A percentile compares a stretch with the other conserved stretches of the same genome.
Evolutionary conservation across 768 basidiomycete genomes (phyloP).

Genomic region (Lactarius sp.): DNA sequence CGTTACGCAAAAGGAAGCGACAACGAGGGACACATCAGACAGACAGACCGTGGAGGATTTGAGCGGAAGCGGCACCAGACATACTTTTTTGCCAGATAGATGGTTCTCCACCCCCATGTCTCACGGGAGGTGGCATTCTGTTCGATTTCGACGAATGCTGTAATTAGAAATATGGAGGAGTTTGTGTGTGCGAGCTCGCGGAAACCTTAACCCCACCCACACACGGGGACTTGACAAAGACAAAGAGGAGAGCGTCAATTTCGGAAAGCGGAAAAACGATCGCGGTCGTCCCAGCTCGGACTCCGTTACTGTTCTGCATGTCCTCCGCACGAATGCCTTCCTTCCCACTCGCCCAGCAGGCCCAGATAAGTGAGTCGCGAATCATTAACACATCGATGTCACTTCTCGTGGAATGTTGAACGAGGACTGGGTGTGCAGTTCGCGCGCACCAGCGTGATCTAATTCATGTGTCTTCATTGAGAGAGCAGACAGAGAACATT

Average conservation of each 20-base stretch:
- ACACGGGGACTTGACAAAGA: neutral
- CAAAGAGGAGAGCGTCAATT: neutral
- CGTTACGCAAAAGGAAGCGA: neutral
- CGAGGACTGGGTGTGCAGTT: conserved; percentile 42
- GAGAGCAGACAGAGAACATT: conserved; percentile 69
- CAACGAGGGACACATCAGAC: conserved; percentile 16
- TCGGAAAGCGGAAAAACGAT: neutral
- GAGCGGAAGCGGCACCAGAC: neutral
- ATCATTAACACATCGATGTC: neutral
- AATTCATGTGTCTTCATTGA: conserved; percentile 68
- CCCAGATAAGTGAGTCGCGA: conserved; percentile 69
- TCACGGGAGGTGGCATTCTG: conserved; percentile 22
- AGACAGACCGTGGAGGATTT: neutral
- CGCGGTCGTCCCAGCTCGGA: neutral
- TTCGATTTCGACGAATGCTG: neutral
- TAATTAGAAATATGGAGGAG: neutral
- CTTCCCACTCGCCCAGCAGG: conserved; percentile 76
- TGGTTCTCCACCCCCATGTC: conserved; percentile 23
- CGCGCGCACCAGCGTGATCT: conserved; percentile 81
- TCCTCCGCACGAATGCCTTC: conserved; percentile 26
- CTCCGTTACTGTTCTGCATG: conserved; percentile 2
- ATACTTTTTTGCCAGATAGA: conserved; percentile 28
- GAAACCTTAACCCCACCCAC: conserved; percentile 13
- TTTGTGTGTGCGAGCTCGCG: too few species aligned
- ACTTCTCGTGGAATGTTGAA: conserved; percentile 20